Base-by-base conservation (phyloP, 2,329 filamentous ascomycete genomes). In the Xylaria sp. region DNA sequence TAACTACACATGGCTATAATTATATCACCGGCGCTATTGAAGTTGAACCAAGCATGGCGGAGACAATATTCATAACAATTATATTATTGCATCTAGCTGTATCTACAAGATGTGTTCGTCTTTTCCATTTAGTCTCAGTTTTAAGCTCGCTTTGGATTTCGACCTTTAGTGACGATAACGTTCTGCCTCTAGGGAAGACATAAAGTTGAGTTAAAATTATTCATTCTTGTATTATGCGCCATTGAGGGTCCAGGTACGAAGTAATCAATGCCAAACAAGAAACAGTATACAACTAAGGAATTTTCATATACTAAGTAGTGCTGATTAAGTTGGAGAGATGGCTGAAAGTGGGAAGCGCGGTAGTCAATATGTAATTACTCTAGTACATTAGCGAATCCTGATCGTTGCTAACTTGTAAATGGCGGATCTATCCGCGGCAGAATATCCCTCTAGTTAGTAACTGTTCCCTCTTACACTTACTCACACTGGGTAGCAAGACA, bases 31-130 rank as follows among this genome's bases (percentile, higher is more conserved):
- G 8, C 13, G 18, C 25, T 8, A 15, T 54, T 5, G 28, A 54
- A n/a, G 9, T 34, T 18, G 32, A n/a, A 13, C 32, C 18, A 10
- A 18, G 8, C 7, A 52, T 12, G 23, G 20, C 32, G 12, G 2
- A 2, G 32, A 32, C n/a, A 10, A 39, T n/a, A 15, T 50, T 18
- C 80, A 76, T 91, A 87, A 68, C 84, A 79, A 13, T 86, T 85
- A 4, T 92, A 4, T 82, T 0, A 39, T 20, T 25, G 18, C 39
- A 25, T 18, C 52, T 13, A 4, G n/a, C 23, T 57, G 15, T 8
- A 56, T 48, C 13, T 39, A 13, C 25, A 3, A 18, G 25, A 25
- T n/a, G 7, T 25, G 41, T 56, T 23, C 39, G 9, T 48, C n/a
- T 48, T 41, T 20, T 25, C 7, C 18, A 8, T 48, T 56, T 37